Base-by-base conservation (phyloP, 2,329 filamentous ascomycete genomes). In the Akanthomyces lecanii region DNA sequence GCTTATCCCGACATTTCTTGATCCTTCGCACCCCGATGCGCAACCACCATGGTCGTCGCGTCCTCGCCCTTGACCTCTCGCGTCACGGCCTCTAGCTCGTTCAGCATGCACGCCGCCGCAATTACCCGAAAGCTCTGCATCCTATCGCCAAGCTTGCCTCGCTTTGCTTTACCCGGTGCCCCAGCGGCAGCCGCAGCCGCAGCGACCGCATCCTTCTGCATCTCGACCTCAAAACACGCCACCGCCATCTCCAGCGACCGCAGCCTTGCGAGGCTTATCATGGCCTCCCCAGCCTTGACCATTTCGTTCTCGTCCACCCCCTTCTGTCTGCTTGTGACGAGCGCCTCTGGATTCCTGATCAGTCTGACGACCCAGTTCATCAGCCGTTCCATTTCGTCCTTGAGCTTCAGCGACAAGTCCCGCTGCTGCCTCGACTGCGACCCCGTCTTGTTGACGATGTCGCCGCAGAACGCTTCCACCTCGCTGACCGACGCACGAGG, bases 381-480 rank as follows among this genome's bases (percentile, higher is more conserved):
- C 50, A 82, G 75, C 10, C 77, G 75, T 50, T 82, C 79, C 54
- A 81, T 83, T 54, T 81, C 80, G 16, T 83, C 81, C 60, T 78
- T 80, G 23, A 85, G 75, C 66, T 80, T 81, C 53, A 77, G 72
- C 2, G 82, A 84, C 2, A 75, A 74, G 53, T 85, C 82, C 3
- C 81, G 78, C 66, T 85, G 81, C 2, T 81, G 78, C 11, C 74
- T 73, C 0, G 78, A 82, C 70, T 83, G 82, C 0, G 73, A 67
- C 0, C 82, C 82, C 0, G 70, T 72, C 65, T 78, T 81, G 70
- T 81, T 84, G 47, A 84, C 71, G n/a, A 85, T 79, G n/a, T 76
- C 78, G 10, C 83, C 83, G 28, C 82, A 82, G 60, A 85, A 84
- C 0, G 82, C 81, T 64, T 85, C 83, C 0, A 82, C 71, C 67